These are phyloP conservation scores for Arthrobotrys sinensis DNA, from an alignment of 2,329 filamentous ascomycete genomes.

Conservation along the genomic window DNA sequence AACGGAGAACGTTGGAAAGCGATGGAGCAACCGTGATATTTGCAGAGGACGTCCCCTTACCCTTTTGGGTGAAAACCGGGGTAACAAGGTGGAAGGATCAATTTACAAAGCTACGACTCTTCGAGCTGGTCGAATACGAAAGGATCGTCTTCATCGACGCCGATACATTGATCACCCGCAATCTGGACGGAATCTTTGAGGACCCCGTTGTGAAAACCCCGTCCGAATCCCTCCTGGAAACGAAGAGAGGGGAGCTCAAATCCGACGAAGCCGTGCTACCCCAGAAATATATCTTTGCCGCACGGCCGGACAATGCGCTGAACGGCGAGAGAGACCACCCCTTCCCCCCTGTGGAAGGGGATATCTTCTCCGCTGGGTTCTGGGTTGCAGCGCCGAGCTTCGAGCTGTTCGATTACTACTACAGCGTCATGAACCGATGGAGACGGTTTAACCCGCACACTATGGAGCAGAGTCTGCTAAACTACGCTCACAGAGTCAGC, in stretches of 20 bases:
- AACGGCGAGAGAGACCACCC: conserved; percentile 66
- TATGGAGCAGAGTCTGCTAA: conserved; percentile 69
- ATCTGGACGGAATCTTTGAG: conserved; percentile 68
- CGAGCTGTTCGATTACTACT: conserved; percentile 67
- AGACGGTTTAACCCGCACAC: conserved; percentile 67
- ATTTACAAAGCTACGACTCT: conserved; percentile 69
- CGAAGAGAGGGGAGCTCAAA: conserved; percentile 59
- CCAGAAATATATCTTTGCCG: conserved; percentile 66
- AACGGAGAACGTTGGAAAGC: conserved; percentile 65
- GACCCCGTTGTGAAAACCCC: conserved; percentile 63
- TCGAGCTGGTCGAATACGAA: conserved; percentile 68
- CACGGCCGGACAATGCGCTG: conserved; percentile 66
- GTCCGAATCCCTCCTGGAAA: conserved; percentile 61
- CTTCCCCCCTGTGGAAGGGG: conserved; percentile 66
- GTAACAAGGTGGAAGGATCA: conserved; percentile 68
- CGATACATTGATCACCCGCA: conserved; percentile 67
- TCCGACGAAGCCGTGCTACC: conserved; percentile 66
- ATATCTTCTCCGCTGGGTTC: conserved; percentile 68
- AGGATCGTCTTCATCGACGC: conserved; percentile 69
- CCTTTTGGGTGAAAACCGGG: conserved; percentile 67
- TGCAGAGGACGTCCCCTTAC: conserved; percentile 66
- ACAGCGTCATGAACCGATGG: conserved; percentile 66
- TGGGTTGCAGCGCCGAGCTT: conserved; percentile 68
- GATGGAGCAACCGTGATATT: conserved; percentile 68
- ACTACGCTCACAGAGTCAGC: conserved; percentile 68